Evolutionary conservation across 1,284 basidiomycete genomes (phyloP), one percentile per base, ranked within the genome.

Genomic region (Lentinus polychrous): DNA sequence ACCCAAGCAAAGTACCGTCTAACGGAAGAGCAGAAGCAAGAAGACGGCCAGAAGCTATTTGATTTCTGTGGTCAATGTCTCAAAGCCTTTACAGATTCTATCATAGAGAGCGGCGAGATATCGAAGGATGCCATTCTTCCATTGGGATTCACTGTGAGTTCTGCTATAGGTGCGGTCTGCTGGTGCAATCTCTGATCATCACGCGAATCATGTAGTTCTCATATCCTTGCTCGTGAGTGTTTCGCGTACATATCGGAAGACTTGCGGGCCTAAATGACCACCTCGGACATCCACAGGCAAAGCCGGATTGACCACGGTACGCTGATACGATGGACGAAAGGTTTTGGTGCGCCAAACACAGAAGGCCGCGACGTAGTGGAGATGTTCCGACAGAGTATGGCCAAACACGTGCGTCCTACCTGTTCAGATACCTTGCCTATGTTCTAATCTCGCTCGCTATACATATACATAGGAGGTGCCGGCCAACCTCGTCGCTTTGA

Each of bases 241-340:
- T 33, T 7, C n/a, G 4, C 8, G 15, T 24, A 23, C 20, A 6
- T n/a, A n/a, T n/a, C n/a, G n/a, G n/a, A n/a, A n/a, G n/a, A n/a
- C n/a, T n/a, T n/a, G n/a, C n/a, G n/a, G n/a, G n/a, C n/a, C n/a
- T n/a, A n/a, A n/a, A n/a, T n/a, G n/a, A n/a, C n/a, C n/a, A n/a
- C n/a, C n/a, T n/a, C n/a, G n/a, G n/a, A n/a, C n/a, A n/a, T 5
- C 3, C 5, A 37, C 31, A 91, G 87, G 22, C 95, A 99, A 76
- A 79, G 88, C 36, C 78, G 79, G 45, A 99, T 99, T 60, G 94
- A 99, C 67, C 94, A 98, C 60, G 96, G 94, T 42, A 81, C 82
- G 56, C 83, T 99, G 39, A 92, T 98, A 58, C 88, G 94, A 32
- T 99, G 96, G 95, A 99, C 96, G 40, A 99, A 99, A 70, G 96